A percentile compares a stretch with the other conserved stretches of the same genome.
Evolutionary conservation across 108 stramenopile species (phyloP).

Genomic region (Skeletonema potamos): DNA sequence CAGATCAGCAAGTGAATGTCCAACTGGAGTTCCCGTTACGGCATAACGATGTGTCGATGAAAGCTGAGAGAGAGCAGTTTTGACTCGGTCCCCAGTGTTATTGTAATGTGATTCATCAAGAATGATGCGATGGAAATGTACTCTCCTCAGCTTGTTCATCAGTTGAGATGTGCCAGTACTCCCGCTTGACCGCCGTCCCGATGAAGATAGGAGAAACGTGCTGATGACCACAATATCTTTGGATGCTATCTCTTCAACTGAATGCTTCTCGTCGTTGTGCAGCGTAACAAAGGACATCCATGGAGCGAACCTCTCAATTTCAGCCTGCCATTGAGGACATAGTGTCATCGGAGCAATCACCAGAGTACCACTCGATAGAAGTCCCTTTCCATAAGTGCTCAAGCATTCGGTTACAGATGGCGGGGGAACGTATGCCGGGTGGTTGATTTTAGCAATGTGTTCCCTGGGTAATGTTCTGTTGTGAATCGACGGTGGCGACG

Average conservation of each 20-base stretch:
- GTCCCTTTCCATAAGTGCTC: conserved; percentile 1
- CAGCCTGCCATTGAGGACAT: conserved; percentile 25
- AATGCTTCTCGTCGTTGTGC: conserved; percentile 16
- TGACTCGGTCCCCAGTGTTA: conserved; percentile 9
- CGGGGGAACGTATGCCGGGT: conserved; percentile 16
- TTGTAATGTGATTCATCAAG: conserved; percentile 18
- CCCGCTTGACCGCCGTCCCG: background rate
- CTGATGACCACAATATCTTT: conserved; percentile 10
- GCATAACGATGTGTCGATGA: conserved; percentile 29
- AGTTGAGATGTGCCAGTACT: background rate
- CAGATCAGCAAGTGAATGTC: conserved; percentile 21
- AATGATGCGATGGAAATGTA: conserved; percentile 14
- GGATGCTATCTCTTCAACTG: conserved; percentile 2
- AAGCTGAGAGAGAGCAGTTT: conserved; percentile 13
- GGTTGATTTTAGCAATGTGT: conserved; percentile 2
- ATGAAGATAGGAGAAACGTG: background rate
- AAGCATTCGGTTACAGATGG: background rate
- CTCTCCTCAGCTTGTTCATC: background rate
- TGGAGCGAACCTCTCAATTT: conserved; percentile 25
- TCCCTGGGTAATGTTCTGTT: conserved; percentile 14
- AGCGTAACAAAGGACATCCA: conserved; percentile 23
- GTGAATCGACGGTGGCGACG: conserved; percentile 7
- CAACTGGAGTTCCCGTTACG: conserved; percentile 30
- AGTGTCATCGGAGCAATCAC: conserved; percentile 38
- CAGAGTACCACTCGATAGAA: conserved; percentile 20